Base-by-base conservation (phyloP, 2,329 filamentous ascomycete species). In the Monilinia aucupariae region DNA sequence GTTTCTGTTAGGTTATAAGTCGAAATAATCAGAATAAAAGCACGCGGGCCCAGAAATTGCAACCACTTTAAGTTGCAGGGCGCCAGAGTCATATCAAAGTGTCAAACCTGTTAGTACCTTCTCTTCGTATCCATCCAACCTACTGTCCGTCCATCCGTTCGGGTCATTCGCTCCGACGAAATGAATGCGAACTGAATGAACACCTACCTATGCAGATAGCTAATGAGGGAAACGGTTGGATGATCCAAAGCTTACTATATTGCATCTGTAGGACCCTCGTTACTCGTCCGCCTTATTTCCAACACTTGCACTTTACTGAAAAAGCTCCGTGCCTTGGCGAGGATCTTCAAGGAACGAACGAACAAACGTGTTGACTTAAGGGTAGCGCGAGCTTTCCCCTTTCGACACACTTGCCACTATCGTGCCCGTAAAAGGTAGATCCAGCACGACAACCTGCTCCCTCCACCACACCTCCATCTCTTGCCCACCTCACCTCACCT, bases 161-260 rank as follows among this genome's bases (percentile, higher is more conserved):
- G 32, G 27, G 54, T 34, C 54, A 56, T 22, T 7, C 30, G 30
- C 54, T 34, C 13, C 4, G 41, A 20, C 27, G 54, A 20, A 47
- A 45, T 32, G 53, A 41, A 9, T 45, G 53, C 5, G 39, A 45
- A 32, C n/a, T 37, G 20, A 34, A 32, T 34, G 22, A 47, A 34
- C n/a, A 22, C 43, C 41, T 43, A 47, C 7, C 43, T 22, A 22
- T n/a, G 17, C 6, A 48, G 9, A 27, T 15, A 27, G 12, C 7
- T 13, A 22, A 48, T 22, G 41, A 25, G 43, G n/a, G 54, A 56
- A 17, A 47, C 27, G 32, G 54, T 47, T 45, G 41, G 54, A 34
- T 34, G 54, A 56, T 17, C 41, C 8, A 56, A 56, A 59, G 56
- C 56, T 59, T 59, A 59, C 56, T 59, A 13, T 56, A 17, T 41